These are phyloP conservation scores for Piper longum DNA, from an alignment of 164 flowering plant species.

Conservation along the genomic window DNA sequence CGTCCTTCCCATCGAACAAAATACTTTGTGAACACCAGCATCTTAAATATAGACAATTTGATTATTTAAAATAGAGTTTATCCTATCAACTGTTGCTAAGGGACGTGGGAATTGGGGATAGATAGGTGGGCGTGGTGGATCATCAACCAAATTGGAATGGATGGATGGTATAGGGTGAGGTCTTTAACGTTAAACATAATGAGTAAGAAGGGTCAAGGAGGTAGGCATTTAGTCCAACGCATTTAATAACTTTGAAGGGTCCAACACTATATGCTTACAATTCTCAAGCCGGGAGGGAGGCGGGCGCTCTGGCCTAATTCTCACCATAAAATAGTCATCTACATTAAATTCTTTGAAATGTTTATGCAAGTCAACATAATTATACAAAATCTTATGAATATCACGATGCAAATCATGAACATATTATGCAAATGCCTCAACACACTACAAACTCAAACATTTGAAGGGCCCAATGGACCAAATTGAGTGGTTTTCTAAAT, in stretches of 20 bases:
- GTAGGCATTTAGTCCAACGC: background rate
- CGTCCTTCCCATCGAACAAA: background rate
- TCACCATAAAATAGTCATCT: background rate
- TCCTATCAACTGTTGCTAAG: background rate
- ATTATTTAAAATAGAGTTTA: background rate
- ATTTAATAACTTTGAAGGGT: background rate
- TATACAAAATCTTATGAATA: no score
- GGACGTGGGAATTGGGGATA: background rate
- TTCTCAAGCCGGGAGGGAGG: background rate
- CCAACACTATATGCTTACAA: background rate
- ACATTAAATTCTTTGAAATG: no score
- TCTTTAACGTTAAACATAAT: background rate
- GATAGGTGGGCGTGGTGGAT: background rate
- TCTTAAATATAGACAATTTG: background rate
- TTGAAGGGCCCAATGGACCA: background rate
- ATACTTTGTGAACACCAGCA: background rate
- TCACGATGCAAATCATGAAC: background rate
- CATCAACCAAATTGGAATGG: background rate
- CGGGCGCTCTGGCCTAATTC: background rate
- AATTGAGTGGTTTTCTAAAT: background rate
- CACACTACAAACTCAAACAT: background rate
- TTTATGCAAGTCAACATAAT: no score
- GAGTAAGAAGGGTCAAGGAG: background rate
- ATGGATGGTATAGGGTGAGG: background rate
- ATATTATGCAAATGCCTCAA: background rate